phyloP scores from a whole-genome alignment of 305 asterid species.

The Striga hermonthica region DNA sequence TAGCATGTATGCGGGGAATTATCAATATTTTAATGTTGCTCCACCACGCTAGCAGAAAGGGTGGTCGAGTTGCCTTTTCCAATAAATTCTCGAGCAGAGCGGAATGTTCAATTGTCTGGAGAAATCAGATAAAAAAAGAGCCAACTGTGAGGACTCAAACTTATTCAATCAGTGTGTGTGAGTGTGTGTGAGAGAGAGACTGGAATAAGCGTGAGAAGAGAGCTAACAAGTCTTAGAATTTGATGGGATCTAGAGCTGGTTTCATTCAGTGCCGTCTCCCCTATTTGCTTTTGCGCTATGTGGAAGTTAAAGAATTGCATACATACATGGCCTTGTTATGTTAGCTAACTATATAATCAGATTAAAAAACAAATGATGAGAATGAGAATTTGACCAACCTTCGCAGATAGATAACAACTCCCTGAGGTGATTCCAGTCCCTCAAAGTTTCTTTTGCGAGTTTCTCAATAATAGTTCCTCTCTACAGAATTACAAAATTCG shows the following conservation, averaged over 20 bases:
- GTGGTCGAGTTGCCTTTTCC: constrained; percentile 96
- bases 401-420: constrained; percentile 77
- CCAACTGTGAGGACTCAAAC: not conserved
- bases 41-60: constrained; percentile 96
- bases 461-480: constrained; percentile 84
- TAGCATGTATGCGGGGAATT: constrained; percentile 1
- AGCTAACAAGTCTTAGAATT: constrained; percentile 76
- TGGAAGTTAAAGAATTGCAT: not conserved
- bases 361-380: not conserved
- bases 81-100: constrained; percentile 73
- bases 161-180: not conserved
- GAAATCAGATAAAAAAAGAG: constrained; percentile 19
- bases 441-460: constrained; percentile 74
- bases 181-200: too few species aligned
- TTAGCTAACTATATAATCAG: not conserved
- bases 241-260: constrained; percentile 87
- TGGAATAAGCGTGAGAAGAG: not conserved
- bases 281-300: constrained; percentile 89
- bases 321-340: not conserved
- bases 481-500: constrained; percentile 34
- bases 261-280: constrained; percentile 76
- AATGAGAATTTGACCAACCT: constrained; percentile 44
- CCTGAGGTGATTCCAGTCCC: constrained; percentile 75
- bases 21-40: constrained; percentile 23
- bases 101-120: constrained; percentile 95